These are phyloP conservation scores for Odonthalia washingtoniensis DNA, from an alignment of 31 red algal species.

Conservation along the genomic window DNA sequence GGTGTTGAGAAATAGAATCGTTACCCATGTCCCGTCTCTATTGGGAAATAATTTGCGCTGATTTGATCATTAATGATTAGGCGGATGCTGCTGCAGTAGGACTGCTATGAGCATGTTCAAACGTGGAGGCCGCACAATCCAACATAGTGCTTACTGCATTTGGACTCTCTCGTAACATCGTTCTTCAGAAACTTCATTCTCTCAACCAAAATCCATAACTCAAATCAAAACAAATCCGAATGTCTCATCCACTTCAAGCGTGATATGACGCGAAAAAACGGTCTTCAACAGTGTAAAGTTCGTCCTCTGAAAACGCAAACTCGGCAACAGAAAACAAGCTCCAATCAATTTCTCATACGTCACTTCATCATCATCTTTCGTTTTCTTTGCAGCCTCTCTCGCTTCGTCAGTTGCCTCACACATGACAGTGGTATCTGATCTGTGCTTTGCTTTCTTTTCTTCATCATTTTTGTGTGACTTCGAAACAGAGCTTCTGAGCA, in stretches of 20 bases:
- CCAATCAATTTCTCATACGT: slow-evolving; percentile 89
- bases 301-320: too few relatives aligned
- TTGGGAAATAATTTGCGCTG: slow-evolving; percentile 70
- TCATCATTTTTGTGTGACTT: slow-evolving; percentile 27
- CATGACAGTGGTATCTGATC: slow-evolving; percentile 9
- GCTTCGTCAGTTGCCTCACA: not conserved
- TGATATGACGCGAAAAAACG: too few relatives aligned
- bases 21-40: too few relatives aligned
- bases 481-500: slow-evolving; percentile 50
- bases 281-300: too few relatives aligned
- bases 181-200: slow-evolving; percentile 65
- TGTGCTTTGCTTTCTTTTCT: not conserved
- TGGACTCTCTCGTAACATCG: slow-evolving; percentile 48
- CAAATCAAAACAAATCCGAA: too few relatives aligned
- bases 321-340: slow-evolving; percentile 69
- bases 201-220: too few relatives aligned
- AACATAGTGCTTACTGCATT: too few relatives aligned
- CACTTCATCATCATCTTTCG: slow-evolving; percentile 48
- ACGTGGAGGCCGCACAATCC: slow-evolving; percentile 80
- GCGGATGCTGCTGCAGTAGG: slow-evolving; percentile 63
- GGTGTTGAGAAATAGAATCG: too few relatives aligned
- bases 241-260: too few relatives aligned
- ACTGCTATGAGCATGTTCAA: slow-evolving; percentile 70
- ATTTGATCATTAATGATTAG: slow-evolving; percentile 64
- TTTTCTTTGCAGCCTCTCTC: not conserved